phyloP scores from a whole-genome alignment of 208 protist genomes.

The Leishmania martiniquensis region DNA sequence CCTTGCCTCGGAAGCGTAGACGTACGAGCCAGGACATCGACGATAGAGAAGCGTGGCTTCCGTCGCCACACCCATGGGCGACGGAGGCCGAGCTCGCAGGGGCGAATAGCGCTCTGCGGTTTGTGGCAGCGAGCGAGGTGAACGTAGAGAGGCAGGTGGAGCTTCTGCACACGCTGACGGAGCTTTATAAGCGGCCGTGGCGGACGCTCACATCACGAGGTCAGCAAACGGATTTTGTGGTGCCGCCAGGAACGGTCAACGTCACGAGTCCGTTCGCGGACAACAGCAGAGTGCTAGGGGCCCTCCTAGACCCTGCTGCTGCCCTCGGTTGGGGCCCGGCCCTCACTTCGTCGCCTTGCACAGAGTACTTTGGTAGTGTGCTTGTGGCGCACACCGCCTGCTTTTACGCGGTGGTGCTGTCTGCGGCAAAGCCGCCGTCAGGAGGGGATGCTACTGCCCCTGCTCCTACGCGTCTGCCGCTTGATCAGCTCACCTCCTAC shows the following conservation, averaged over 20 bases:
- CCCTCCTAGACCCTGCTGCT: constrained; percentile 37
- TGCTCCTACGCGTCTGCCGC: constrained; percentile 27
- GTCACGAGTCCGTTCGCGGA: constrained; percentile 69
- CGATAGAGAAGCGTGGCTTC: constrained; percentile 16
- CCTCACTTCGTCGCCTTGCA: neutral
- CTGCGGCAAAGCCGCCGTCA: constrained; percentile 3
- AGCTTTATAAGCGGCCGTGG: constrained; percentile 73
- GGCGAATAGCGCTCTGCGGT: constrained; percentile 23
- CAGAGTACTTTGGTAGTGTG: constrained; percentile 15
- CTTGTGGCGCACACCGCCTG: constrained; percentile 20
- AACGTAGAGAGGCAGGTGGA: constrained; percentile 72
- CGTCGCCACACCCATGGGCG: constrained; percentile 76
- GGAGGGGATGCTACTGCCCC: neutral
- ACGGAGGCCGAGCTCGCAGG: constrained; percentile 32
- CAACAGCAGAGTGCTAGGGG: constrained; percentile 37
- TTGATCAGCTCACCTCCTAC: constrained; percentile 36
- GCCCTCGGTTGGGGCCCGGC: constrained; percentile 51
- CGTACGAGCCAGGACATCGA: constrained; percentile 5
- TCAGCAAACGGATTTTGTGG: constrained; percentile 76
- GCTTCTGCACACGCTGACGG: constrained; percentile 55
- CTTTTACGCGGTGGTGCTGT: constrained; percentile 23
- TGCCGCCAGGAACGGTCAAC: constrained; percentile 75
- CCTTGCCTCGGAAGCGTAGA: constrained; percentile 18
- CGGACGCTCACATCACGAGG: constrained; percentile 54
- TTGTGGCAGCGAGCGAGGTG: constrained; percentile 59